Evolutionary conservation across 2,329 filamentous ascomycete species (phyloP).

Genomic region (Scedosporium aurantiacum): DNA sequence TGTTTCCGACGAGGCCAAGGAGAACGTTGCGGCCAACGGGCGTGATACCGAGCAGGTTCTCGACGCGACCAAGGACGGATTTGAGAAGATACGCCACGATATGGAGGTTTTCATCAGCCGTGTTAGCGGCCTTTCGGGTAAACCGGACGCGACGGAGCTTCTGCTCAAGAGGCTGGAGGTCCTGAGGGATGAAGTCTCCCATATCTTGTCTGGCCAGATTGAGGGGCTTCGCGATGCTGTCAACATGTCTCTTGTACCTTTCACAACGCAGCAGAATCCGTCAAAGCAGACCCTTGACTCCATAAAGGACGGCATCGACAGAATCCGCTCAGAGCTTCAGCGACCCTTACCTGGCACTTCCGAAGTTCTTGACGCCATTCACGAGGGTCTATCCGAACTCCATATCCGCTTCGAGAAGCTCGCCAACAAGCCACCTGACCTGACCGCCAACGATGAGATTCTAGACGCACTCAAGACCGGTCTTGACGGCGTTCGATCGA

Average conservation of each 20-base stretch:
- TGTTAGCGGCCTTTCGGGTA: constrained; percentile 54
- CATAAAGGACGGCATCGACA: constrained; percentile 61
- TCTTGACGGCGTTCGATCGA: constrained; percentile 60
- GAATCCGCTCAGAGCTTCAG: constrained; percentile 64
- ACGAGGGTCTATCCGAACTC: constrained; percentile 74
- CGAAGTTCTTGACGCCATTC: constrained; percentile 79
- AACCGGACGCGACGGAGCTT: constrained; percentile 67
- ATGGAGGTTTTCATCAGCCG: constrained; percentile 75
- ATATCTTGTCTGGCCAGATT: constrained; percentile 67
- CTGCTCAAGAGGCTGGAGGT: constrained; percentile 54
- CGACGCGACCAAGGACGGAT: constrained; percentile 76
- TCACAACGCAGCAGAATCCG: constrained; percentile 17
- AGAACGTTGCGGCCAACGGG: constrained; percentile 68
- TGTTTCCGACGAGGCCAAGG: constrained; percentile 55
- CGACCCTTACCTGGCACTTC: constrained; percentile 60
- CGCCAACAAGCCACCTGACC: constrained; percentile 66
- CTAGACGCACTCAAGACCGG: constrained; percentile 79
- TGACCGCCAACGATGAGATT: constrained; percentile 81
- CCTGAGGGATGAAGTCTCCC: constrained; percentile 56
- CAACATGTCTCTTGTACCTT: constrained; percentile 55
- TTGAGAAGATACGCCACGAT: constrained; percentile 68
- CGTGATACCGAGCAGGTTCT: constrained; percentile 80
- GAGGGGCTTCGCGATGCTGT: constrained; percentile 71
- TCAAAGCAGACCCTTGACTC: constrained; percentile 59
- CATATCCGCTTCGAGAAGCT: constrained; percentile 67